phyloP scores from a whole-genome alignment of 768 basidiomycete genomes.

The Tremella yokohamensis region DNA sequence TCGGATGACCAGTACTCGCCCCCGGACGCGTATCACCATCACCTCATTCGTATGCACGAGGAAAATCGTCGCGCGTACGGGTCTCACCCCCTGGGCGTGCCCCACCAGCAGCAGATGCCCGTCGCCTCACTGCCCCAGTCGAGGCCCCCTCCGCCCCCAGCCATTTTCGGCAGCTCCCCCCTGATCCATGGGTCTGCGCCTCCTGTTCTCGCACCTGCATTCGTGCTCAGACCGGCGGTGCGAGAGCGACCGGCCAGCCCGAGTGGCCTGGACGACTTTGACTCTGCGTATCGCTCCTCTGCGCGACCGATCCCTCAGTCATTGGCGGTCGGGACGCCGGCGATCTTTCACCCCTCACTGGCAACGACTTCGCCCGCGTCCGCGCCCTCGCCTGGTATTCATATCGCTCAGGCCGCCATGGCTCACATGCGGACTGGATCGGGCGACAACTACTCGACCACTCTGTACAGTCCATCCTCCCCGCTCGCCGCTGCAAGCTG shows the following conservation, averaged over 20 bases:
- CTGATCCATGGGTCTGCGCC: neutral
- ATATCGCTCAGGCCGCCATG: conserved; percentile 20
- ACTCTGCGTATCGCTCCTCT: neutral
- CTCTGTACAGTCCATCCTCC: conserved; percentile 25
- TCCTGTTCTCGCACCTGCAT: neutral
- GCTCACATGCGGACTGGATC: conserved; percentile 11
- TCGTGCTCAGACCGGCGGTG: no score
- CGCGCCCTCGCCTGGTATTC: conserved; percentile 1
- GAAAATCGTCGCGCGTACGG: conserved; percentile 11
- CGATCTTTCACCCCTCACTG: neutral
- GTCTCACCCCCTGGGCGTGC: neutral
- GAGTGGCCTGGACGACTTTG: neutral
- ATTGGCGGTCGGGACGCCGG: neutral
- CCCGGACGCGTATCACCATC: conserved; percentile 32
- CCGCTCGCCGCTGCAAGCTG: conserved; percentile 10
- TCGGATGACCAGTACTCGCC: conserved; percentile 31
- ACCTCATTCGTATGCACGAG: conserved; percentile 20
- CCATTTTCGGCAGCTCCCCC: neutral
- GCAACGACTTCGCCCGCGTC: neutral
- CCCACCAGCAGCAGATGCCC: neutral
- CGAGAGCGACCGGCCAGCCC: neutral
- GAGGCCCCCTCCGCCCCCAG: neutral
- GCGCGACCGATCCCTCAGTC: neutral
- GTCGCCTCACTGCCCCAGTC: neutral
- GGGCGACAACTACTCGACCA: conserved; percentile 30